phyloP scores from a whole-genome alignment of 139 green algal genomes.

The Coelastrella sp. region DNA sequence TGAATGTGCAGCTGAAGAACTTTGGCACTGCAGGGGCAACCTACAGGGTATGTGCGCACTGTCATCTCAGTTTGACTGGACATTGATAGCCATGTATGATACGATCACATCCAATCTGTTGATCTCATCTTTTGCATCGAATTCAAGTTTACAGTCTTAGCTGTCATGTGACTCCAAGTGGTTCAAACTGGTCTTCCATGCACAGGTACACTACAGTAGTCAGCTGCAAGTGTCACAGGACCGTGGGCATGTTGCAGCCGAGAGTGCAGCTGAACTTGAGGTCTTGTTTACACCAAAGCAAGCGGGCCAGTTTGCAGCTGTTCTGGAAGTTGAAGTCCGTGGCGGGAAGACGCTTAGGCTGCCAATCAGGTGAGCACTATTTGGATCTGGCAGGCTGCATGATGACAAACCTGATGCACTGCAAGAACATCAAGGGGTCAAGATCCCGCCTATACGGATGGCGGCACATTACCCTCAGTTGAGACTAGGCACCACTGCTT shows the following conservation, averaged over 20 bases:
- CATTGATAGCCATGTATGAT: background rate
- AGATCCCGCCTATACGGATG: no score
- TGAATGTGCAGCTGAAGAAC: constrained; percentile 53
- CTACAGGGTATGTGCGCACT: constrained; percentile 55
- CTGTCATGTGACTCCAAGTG: background rate
- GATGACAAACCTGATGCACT: no score
- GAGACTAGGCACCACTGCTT: background rate
- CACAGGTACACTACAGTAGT: constrained; percentile 27
- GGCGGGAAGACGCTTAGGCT: constrained; percentile 70
- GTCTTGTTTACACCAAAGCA: constrained; percentile 53
- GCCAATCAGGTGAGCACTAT: constrained; percentile 63
- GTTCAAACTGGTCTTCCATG: background rate
- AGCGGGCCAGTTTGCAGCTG: constrained; percentile 48
- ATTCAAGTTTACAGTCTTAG: background rate
- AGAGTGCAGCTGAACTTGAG: constrained; percentile 68
- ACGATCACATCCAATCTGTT: background rate
- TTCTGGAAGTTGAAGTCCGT: constrained; percentile 66
- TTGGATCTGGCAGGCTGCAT: no score
- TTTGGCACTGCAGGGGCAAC: constrained; percentile 43
- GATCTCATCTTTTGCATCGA: background rate
- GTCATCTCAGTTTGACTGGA: background rate
- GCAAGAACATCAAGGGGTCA: no score
- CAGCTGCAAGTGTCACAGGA: constrained; percentile 55
- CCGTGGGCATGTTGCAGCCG: constrained; percentile 54
- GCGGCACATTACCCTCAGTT: no score